Evolutionary conservation across 805 yeast genomes (phyloP), one percentile per base, ranked within the genome.

Genomic region (Yamadazyma sp.): DNA sequence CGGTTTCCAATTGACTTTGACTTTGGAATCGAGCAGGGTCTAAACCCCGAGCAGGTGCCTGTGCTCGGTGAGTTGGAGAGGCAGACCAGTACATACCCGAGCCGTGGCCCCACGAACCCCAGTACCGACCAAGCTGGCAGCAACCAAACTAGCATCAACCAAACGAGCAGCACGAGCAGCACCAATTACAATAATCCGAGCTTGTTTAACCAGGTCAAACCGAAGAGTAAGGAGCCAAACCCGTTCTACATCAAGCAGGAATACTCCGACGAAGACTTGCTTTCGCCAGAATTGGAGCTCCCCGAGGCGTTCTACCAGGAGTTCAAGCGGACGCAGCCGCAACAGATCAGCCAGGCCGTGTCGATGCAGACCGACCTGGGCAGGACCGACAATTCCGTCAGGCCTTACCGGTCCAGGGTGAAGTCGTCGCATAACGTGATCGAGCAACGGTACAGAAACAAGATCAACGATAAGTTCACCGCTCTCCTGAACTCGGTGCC

Each of bases 371-470:
- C 10, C 12, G 22, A 4, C 2, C 15, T 19, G 23, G 6, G 23
- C 23, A 19, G 14, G 12, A 3, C 13, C 33, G 12, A 30, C 23
- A 20, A 30, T 20, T 6, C 2, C 12, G 15, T 29, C n/a, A 25
- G 24, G n/a, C 8, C 19, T 12, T 27, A 7, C 14, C 32, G 52
- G 19, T 56, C 60, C 5, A 49, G 60, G 25, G 45, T 48, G 18
- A 59, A 56, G 41, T 58, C 64, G 4, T 62, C 70, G 10, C 73
- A 67, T 49, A 67, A 67, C 38, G 60, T 67, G 4, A 65, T 67
- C 30, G 73, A 67, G 40, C 73, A 67, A 47, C 48, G 73, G 33
- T 67, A 67, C 53, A 47, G 73, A 36, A 65, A 67, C 53, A 66
- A 64, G 40, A 67, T 67, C 42, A 67, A 66, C 43, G 69, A 64